Evolutionary conservation across 805 yeast genomes (phyloP).

Genomic region (Kuraishia borneana): DNA sequence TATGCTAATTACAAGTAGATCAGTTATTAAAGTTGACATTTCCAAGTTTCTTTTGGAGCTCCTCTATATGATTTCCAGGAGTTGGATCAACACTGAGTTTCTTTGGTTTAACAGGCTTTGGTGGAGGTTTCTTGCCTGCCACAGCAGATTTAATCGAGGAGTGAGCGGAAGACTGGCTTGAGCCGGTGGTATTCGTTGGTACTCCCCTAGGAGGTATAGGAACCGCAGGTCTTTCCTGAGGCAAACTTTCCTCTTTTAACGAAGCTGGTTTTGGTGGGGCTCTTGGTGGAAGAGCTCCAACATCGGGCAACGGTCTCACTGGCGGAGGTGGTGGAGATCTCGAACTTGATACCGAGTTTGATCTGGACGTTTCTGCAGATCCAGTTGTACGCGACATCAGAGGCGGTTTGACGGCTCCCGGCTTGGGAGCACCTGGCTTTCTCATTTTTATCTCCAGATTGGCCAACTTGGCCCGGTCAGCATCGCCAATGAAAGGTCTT

Average conservation of each 20-base stretch:
- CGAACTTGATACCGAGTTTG: too few relatives aligned
- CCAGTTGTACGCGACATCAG: not conserved
- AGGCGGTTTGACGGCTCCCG: not conserved
- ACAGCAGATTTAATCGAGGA: not conserved
- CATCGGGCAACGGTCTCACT: constrained; percentile 5
- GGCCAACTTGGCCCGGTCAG: constrained; percentile 7
- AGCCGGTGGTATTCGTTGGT: too few relatives aligned
- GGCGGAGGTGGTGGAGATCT: too few relatives aligned
- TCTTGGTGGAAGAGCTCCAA: constrained; percentile 1
- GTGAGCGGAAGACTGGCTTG: not conserved
- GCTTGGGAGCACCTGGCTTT: not conserved
- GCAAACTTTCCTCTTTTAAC: not conserved
- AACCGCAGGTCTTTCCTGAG: not conserved
- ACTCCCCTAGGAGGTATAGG: not conserved
- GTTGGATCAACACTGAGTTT: constrained; percentile 4
- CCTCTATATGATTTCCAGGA: constrained; percentile 16
- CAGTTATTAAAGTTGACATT: constrained; percentile 10
- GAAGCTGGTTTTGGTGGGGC: constrained; percentile 1
- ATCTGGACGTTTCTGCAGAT: too few relatives aligned
- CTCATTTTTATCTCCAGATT: not conserved
- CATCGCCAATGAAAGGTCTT: constrained; percentile 16
- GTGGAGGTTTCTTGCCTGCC: constrained; percentile 2
- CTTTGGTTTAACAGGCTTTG: constrained; percentile 10
- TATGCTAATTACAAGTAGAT: too few relatives aligned
- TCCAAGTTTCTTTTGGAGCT: constrained; percentile 16